These are phyloP conservation scores for Thelonectria discophora DNA, from an alignment of 2,329 filamentous ascomycete species.

Conservation along the genomic window DNA sequence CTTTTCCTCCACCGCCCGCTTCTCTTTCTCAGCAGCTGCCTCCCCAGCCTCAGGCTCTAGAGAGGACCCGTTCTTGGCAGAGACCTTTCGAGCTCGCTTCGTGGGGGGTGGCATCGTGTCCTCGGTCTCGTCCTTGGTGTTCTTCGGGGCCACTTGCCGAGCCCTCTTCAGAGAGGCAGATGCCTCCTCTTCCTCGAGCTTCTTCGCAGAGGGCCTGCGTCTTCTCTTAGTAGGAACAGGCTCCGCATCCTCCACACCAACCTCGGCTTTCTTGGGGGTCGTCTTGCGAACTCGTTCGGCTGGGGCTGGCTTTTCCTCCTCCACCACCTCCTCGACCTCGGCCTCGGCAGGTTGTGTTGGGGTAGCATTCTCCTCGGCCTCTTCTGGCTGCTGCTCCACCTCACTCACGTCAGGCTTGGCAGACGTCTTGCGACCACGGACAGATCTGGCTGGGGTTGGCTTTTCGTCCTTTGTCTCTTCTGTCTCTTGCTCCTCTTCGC, in stretches of 20 bases:
- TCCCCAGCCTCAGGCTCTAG: slow-evolving; percentile 11
- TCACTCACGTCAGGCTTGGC: background rate
- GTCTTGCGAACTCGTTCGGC: slow-evolving; percentile 27
- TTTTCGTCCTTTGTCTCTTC: too few relatives aligned
- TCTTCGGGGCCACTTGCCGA: slow-evolving; percentile 8
- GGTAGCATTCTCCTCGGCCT: too few relatives aligned
- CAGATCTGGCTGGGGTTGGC: background rate
- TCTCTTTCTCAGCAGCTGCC: slow-evolving; percentile 31
- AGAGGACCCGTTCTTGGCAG: slow-evolving; percentile 26
- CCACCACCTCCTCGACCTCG: slow-evolving; percentile 32
- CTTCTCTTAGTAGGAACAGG: slow-evolving; percentile 44
- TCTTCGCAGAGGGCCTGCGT: slow-evolving; percentile 42
- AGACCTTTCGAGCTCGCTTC: slow-evolving; percentile 21
- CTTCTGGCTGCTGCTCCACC: too few relatives aligned
- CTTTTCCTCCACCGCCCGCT: slow-evolving; percentile 45
- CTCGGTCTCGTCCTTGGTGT: slow-evolving; percentile 21
- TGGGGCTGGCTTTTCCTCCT: slow-evolving; percentile 16
- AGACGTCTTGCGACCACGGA: slow-evolving; percentile 31
- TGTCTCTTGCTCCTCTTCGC: too few relatives aligned
- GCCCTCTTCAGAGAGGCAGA: background rate
- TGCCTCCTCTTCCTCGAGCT: background rate
- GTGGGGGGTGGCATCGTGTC: slow-evolving; percentile 28
- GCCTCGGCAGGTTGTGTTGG: background rate
- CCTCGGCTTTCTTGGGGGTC: slow-evolving; percentile 29
- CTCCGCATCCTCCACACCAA: slow-evolving; percentile 38